phyloP scores from a whole-genome alignment of 2,329 filamentous ascomycete genomes.

The Berkeleyomyces basicola region DNA sequence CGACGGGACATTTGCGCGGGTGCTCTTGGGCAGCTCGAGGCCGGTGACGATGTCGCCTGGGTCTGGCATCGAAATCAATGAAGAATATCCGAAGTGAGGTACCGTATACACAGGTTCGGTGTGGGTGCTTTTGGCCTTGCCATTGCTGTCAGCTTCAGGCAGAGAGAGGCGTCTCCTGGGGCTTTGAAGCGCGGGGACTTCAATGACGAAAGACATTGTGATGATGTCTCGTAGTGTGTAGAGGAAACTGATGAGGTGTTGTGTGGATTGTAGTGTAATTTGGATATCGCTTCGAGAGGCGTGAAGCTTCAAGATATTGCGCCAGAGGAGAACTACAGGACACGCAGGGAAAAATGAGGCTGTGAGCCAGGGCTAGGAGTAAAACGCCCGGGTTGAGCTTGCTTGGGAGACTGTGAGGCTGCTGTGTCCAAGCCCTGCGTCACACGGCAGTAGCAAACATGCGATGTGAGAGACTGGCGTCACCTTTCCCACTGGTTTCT shows the following conservation, averaged over 20 bases:
- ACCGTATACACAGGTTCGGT: not conserved
- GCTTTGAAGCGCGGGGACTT: conserved; percentile 5
- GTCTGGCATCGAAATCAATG: conserved; percentile 8
- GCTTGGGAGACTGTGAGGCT: not conserved
- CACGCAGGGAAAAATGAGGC: too few species aligned
- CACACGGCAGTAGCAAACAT: not conserved
- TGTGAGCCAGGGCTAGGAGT: too few species aligned
- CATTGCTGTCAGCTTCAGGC: not conserved
- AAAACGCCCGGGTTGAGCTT: too few species aligned
- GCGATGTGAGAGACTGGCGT: not conserved
- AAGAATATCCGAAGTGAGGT: not conserved
- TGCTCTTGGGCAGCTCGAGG: conserved; percentile 1
- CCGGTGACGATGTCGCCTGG: conserved; percentile 12
- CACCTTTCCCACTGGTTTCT: not conserved
- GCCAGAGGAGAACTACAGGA: too few species aligned
- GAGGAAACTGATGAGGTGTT: not conserved
- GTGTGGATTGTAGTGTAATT: not conserved
- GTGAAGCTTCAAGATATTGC: not conserved
- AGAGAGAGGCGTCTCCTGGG: not conserved
- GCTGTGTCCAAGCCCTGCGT: not conserved
- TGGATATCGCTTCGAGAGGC: not conserved
- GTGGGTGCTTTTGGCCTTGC: not conserved
- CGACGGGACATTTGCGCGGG: not conserved
- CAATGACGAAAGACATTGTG: conserved; percentile 12
- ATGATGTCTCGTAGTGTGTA: not conserved